Percentiles rank a stretch among this genome's conserved stretches.
phyloP scores from a whole-genome alignment of 768 basidiomycete genomes.

The Coprinellus micaceus region DNA sequence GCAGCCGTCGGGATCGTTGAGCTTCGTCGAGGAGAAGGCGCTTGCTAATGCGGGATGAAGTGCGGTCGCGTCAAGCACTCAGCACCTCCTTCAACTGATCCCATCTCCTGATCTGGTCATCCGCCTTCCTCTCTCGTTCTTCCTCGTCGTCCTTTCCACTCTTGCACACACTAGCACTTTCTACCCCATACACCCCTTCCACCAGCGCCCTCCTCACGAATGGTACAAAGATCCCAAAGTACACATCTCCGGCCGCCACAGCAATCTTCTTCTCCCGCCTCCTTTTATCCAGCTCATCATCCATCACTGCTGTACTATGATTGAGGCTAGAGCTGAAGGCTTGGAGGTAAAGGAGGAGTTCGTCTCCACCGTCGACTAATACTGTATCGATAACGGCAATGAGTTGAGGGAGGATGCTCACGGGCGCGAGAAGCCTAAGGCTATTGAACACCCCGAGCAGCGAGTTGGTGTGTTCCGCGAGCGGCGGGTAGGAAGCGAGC shows the following conservation, averaged over 20 bases:
- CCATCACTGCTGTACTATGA: slow-evolving; percentile 9
- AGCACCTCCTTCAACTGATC: too few species aligned
- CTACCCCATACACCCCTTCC: slow-evolving; percentile 62
- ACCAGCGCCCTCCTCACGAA: slow-evolving; percentile 66
- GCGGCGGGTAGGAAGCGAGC: slow-evolving; percentile 68
- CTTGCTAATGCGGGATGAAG: too few species aligned
- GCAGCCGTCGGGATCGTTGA: too few species aligned
- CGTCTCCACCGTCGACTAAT: slow-evolving; percentile 42
- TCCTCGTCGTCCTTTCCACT: background rate
- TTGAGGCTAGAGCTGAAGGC: slow-evolving; percentile 16
- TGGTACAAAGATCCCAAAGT: slow-evolving; percentile 60
- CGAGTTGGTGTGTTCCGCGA: slow-evolving; percentile 72
- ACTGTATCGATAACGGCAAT: slow-evolving; percentile 46
- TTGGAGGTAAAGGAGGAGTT: slow-evolving; percentile 44
- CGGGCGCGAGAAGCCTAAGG: slow-evolving; percentile 76
- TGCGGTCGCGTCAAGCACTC: too few species aligned
- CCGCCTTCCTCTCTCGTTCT: background rate
- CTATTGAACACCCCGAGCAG: slow-evolving; percentile 73
- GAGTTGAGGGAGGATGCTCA: slow-evolving; percentile 51
- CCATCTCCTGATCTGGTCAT: background rate
- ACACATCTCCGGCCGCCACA: slow-evolving; percentile 52
- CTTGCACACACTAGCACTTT: slow-evolving; percentile 14
- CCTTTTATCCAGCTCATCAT: slow-evolving; percentile 15
- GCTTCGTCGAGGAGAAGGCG: too few species aligned
- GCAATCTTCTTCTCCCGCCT: slow-evolving; percentile 31